Evolutionary conservation across 768 basidiomycete genomes (phyloP), one percentile per base, ranked within the genome.

Genomic region (Agrocybe pediades): DNA sequence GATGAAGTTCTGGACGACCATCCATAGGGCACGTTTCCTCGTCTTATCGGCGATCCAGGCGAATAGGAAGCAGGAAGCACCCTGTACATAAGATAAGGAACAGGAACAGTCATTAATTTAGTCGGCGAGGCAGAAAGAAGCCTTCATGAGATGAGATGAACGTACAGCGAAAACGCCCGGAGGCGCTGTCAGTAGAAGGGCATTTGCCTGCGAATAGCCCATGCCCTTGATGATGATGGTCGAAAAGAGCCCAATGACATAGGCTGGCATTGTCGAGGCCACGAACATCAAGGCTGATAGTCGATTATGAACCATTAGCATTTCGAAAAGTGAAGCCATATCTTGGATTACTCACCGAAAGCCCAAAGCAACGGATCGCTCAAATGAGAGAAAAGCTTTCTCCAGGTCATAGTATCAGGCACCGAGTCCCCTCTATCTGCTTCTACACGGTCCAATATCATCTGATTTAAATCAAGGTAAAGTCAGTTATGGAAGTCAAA

Each of bases 361-460:
- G 65, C 65, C 74, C 73, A 75, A 7, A 74, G 48, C 26, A 67
- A 65, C 63, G 70, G 71, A 54, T 77, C 74, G 21, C 62, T 48
- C n/a, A 76, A 55, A 51, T 74, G 71, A 41, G 63, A 60, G 39
- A 69, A n/a, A 20, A 76, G 51, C 51, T 73, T 74, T 13, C 41
- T 17, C 26, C 46, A 36, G 1, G 65, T 71, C 49, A 74, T 63
- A 16, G 68, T 41, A 55, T 75, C 74, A 0, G 73, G 68, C 24
- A 73, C 42, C 42, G 73, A 65, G 56, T 77, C 75, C 5, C 71
- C 70, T 41, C 74, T 65, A 55, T 75, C 75, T 9, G 63, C 65
- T 54, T 75, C 70, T 17, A 75, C 67, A n/a, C 75, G 72, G 43
- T 63, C 62, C 23, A 75, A 55, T 40, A 71, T 57, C 61, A 70